A percentile compares a stretch with the other conserved stretches of the same genome.
These are phyloP conservation scores for Lunularia cruciata DNA, from an alignment of 225 moss, liverwort and hornwort genomes.

Conservation along the genomic window DNA sequence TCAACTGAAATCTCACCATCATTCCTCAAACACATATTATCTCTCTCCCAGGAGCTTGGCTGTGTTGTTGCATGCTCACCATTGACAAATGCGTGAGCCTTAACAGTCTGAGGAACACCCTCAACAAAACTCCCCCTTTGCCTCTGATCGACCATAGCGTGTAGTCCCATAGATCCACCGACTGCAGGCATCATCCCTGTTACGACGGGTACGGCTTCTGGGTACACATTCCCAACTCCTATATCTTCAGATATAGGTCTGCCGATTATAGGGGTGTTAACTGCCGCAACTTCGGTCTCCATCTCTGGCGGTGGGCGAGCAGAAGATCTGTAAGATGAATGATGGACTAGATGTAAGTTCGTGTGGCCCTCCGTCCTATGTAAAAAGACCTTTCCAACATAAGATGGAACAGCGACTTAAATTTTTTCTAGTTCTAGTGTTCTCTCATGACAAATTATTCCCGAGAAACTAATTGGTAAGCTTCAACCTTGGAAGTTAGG, in stretches of 20 bases:
- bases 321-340: constrained; percentile 53
- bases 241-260: constrained; percentile 24
- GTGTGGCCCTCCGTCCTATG: too few relatives aligned
- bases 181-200: constrained; percentile 13
- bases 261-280: constrained; percentile 31
- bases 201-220: constrained; percentile 8
- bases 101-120: constrained; percentile 5
- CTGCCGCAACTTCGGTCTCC: constrained; percentile 37
- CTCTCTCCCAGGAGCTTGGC: constrained; percentile 35
- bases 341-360: neutral
- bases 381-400: neutral
- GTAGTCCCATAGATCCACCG: constrained; percentile 34
- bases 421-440: neutral
- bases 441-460: neutral
- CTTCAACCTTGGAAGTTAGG: neutral
- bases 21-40: constrained; percentile 20
- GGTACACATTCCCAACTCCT: constrained; percentile 18
- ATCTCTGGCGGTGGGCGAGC: constrained; percentile 49
- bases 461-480: neutral
- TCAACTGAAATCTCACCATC: constrained; percentile 34
- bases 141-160: constrained; percentile 36
- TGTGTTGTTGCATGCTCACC: constrained; percentile 27
- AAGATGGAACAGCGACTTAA: neutral
- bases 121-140: constrained; percentile 24
- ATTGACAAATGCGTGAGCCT: constrained; percentile 25